Base-by-base conservation (phyloP, 2,329 filamentous ascomycete genomes). In the Cladophialophora immunda region DNA sequence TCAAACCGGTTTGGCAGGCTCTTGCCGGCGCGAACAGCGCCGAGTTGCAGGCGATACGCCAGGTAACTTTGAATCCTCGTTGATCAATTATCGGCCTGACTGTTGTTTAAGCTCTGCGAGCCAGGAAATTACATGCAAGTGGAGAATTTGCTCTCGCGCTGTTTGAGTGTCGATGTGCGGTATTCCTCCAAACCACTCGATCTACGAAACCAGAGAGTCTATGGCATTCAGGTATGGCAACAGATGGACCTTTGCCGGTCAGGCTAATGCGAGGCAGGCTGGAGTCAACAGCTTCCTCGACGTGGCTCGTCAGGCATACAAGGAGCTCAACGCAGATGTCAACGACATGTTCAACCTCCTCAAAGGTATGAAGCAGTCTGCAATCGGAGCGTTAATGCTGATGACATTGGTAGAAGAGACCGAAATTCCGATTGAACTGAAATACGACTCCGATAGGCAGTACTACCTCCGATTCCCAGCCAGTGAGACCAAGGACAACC, bases 261-360 rank as follows among this genome's bases (percentile, higher is more conserved):
- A 41, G 36, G 13, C n/a, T 68, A 71, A 71, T 55, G 13, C 41
- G 38, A 9, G 4, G 7, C 71, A 92, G 86, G 88, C 92, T 54
- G 92, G 92, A 0, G 88, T 95, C 50, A 93, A 92, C 72, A 92
- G 92, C 2, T 86, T 97, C 64, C 86, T 98, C 3, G 94, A 97
- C 78, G 91, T 97, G 41, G 92, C 93, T 36, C 87, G 94, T 4
- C 90, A 93, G 73, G 93, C 92, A 0, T 97, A 95, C 79, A 96
- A 95, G 73, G 94, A 98, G 76, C 88, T 91, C 1, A 95, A 90
- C 4, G 87, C 90, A 57, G 92, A 97, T 76, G 87, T 92, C 3
- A 86, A 90, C 71, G 84, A 90, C 59, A 87, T 94, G 75, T 84
- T 94, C 2, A 84, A 87, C 25, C 84, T 88, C 17, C 78, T 97